Evolutionary conservation across 352 stramenopile genomes (phyloP).

Genomic region (Globisporangium solare): DNA sequence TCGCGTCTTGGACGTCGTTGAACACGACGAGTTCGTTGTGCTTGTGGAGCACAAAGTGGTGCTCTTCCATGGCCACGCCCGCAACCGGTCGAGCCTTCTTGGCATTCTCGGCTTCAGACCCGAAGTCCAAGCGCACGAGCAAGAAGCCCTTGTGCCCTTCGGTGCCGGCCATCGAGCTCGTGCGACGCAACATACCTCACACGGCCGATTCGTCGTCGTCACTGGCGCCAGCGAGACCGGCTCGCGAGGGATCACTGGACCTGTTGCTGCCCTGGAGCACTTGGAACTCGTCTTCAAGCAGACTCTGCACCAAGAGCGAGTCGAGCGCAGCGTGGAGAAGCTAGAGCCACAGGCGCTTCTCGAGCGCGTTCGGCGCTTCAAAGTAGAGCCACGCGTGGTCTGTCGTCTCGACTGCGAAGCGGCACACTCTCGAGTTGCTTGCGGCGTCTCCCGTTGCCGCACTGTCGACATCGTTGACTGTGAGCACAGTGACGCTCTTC

Average conservation of each 20-base stretch:
- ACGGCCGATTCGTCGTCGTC: neutral
- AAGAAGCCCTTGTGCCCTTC: conserved; percentile 20
- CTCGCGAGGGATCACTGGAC: neutral
- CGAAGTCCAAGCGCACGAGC: conserved; percentile 32
- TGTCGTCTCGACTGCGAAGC: conserved; percentile 52
- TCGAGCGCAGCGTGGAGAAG: conserved; percentile 48
- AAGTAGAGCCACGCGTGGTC: conserved; percentile 49
- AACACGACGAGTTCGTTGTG: conserved; percentile 45
- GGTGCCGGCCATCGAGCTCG: conserved; percentile 3
- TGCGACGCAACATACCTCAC: neutral
- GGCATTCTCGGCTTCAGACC: conserved; percentile 14
- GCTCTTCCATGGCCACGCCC: conserved; percentile 34
- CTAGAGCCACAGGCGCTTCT: conserved; percentile 47
- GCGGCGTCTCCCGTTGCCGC: conserved; percentile 21
- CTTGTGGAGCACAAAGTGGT: conserved; percentile 39
- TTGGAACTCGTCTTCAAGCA: conserved; percentile 31
- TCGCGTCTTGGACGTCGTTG: conserved; percentile 23
- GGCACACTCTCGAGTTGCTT: conserved; percentile 21
- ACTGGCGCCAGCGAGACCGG: no score
- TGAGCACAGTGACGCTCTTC: conserved; percentile 9
- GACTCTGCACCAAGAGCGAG: conserved; percentile 36
- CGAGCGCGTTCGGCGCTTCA: conserved; percentile 24
- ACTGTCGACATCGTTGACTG: conserved; percentile 16
- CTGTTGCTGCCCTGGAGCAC: conserved; percentile 4
- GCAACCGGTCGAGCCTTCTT: conserved; percentile 18